Evolutionary conservation across 1,139 yeast genomes (phyloP), one percentile per base, ranked within the genome.

Genomic region (Kodamaea anthophila): DNA sequence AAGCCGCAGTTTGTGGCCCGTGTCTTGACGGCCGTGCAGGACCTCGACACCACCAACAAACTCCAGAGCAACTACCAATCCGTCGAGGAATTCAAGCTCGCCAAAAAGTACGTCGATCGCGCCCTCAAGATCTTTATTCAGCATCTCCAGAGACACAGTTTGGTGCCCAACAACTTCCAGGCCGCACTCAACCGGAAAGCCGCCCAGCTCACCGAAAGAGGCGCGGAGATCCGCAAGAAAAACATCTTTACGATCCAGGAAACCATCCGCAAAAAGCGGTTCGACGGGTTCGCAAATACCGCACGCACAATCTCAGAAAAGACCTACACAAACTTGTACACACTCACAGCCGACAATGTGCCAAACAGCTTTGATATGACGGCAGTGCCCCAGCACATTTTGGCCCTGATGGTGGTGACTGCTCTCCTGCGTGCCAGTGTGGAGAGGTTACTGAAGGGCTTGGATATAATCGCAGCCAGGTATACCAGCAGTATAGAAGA

Each of bases 321-420:
- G 10, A 31, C 26, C 15, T 66, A 64, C 44, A 59, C 59, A 36
- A 49, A 49, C 32, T 51, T 67, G 31, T 88, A 76, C 50, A 73
- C 78, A 24, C 63, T 88, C 35, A n/a, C n/a, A n/a, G n/a, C n/a
- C n/a, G n/a, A n/a, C n/a, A 77, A 81, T 36, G 80, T 75, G 30
- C 62, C 77, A 3, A 71, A 75, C 15, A 64, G 68, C 29, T 81
- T 85, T 46, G 91, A 87, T 51, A 73, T 86, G 30, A 68, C 84
- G 5, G 60, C 73, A 6, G 60, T 88, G 10, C 83, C 93, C 2
- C 70, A 69, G 21, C 74, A 77, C 34, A 65, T 81, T 4, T 71
- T 86, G 33, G 68, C 70, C 19, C 70, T 74, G 26, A 79, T 80
- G 68, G 84, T 81, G 13, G 60, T 76, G 34, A 71, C 74, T 24